Conservation (phyloP, 2,329 filamentous ascomycete genomes). For the Aureobasidium sp. region DNA sequence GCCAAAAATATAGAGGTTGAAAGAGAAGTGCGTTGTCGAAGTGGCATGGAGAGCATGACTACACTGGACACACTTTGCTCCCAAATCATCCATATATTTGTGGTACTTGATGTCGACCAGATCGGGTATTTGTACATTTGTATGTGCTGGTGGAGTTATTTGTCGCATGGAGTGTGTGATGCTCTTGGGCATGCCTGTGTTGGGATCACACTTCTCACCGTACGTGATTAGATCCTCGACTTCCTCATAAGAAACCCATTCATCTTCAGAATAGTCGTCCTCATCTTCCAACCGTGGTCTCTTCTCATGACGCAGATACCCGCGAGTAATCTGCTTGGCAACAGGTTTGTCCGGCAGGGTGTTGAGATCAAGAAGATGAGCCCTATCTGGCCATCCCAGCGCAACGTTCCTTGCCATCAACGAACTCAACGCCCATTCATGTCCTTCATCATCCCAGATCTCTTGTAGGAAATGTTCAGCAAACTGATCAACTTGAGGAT, state of each 20-base stretch:
- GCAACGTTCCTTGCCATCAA: neutral
- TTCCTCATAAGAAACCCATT: neutral
- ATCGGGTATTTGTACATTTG: rapidly evolving
- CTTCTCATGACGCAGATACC: neutral
- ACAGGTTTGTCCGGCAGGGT: neutral
- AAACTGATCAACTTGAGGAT: neutral
- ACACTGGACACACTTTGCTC: neutral
- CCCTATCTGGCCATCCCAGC: neutral
- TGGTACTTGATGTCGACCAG: neutral
- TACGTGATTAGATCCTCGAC: neutral
- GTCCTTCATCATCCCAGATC: neutral
- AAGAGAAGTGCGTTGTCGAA: neutral
- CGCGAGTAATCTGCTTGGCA: neutral
- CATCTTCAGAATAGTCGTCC: neutral
- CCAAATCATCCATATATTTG: neutral
- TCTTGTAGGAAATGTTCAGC: neutral
- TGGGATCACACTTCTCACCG: conserved; percentile 1
- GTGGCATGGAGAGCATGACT: too few relatives aligned
- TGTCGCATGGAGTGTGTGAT: neutral
- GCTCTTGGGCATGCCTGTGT: neutral
- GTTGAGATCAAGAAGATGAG: neutral
- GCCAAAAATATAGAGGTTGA: neutral
- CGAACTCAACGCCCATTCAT: neutral
- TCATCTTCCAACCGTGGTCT: neutral
- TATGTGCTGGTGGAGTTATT: neutral